phyloP scores from a whole-genome alignment of 805 yeast species.

The Barnettozyma salicaria region DNA sequence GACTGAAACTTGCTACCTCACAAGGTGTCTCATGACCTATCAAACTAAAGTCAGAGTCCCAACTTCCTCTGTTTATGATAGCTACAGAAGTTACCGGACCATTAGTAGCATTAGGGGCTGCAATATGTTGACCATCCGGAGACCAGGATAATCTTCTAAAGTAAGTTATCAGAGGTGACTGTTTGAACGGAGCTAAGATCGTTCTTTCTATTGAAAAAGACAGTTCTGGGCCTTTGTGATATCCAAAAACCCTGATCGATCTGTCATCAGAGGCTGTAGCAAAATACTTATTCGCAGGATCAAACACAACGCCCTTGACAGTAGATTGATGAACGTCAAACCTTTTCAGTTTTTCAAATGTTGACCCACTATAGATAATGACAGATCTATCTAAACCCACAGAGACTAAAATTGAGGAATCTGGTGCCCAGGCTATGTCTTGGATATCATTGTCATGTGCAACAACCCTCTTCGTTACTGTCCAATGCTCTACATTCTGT shows the following conservation, averaged over 20 bases:
- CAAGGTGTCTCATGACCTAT: slow-evolving; percentile 85
- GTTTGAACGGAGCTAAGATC: slow-evolving; percentile 76
- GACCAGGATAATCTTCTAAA: slow-evolving; percentile 85
- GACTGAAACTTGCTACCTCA: slow-evolving; percentile 73
- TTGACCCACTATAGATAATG: slow-evolving; percentile 88
- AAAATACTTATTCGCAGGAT: slow-evolving; percentile 96
- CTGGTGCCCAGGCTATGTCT: slow-evolving; percentile 98
- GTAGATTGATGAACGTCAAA: slow-evolving; percentile 92
- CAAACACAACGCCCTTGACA: slow-evolving; percentile 95
- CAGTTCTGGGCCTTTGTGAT: slow-evolving; percentile 69
- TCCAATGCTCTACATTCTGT: slow-evolving; percentile 88
- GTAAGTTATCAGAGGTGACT: slow-evolving; percentile 88
- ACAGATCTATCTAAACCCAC: slow-evolving; percentile 93
- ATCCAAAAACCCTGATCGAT: slow-evolving; percentile 80
- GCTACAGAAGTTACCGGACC: slow-evolving; percentile 76
- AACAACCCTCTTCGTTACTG: slow-evolving; percentile 82
- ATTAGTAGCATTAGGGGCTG: slow-evolving; percentile 80
- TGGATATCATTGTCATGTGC: slow-evolving; percentile 98
- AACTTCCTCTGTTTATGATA: slow-evolving; percentile 66
- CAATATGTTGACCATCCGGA: slow-evolving; percentile 83
- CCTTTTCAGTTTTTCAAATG: slow-evolving; percentile 83
- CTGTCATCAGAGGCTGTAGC: slow-evolving; percentile 97
- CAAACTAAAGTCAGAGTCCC: slow-evolving; percentile 70
- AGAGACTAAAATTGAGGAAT: slow-evolving; percentile 80
- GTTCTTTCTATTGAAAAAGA: slow-evolving; percentile 84